These are phyloP conservation scores for Chondrostereum purpureum DNA, from an alignment of 1,284 basidiomycete genomes.

Conservation along the genomic window DNA sequence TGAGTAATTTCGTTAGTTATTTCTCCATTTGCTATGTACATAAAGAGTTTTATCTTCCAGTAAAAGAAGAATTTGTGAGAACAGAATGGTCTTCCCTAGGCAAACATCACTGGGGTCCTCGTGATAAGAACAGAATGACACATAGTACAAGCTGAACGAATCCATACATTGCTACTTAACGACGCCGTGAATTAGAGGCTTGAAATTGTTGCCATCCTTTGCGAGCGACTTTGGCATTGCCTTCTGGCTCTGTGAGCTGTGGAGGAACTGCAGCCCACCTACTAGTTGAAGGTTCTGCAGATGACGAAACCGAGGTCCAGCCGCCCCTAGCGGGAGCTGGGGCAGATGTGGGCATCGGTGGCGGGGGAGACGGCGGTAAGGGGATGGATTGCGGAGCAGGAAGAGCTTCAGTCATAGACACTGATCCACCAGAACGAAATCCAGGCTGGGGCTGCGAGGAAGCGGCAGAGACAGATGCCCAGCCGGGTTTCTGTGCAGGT, in stretches of 20 bases:
- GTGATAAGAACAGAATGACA: no score
- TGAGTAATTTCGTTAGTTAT: neutral
- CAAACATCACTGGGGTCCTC: no score
- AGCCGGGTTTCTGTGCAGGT: neutral
- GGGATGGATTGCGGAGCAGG: constrained; percentile 13
- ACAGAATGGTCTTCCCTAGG: no score
- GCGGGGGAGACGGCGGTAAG: constrained; percentile 12
- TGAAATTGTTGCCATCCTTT: constrained; percentile 56
- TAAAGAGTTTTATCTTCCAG: no score
- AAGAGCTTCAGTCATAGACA: constrained; percentile 20
- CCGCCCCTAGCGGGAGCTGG: constrained; percentile 34
- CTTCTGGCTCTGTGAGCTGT: constrained; percentile 16
- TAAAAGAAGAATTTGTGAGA: no score
- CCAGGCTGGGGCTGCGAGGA: constrained; percentile 17
- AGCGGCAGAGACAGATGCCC: constrained; percentile 15
- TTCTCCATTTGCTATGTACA: neutral
- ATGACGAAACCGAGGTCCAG: constrained; percentile 43
- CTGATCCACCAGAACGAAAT: constrained; percentile 58
- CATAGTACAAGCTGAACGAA: no score
- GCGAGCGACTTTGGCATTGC: constrained; percentile 22
- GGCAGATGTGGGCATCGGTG: constrained; percentile 13
- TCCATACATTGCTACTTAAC: neutral
- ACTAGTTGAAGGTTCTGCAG: constrained; percentile 16
- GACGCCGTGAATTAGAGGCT: constrained; percentile 23
- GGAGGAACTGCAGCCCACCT: constrained; percentile 12